Evolutionary conservation across 495 filamentous ascomycete genomes (phyloP).

Genomic region (Lasiosphaeria hispida): DNA sequence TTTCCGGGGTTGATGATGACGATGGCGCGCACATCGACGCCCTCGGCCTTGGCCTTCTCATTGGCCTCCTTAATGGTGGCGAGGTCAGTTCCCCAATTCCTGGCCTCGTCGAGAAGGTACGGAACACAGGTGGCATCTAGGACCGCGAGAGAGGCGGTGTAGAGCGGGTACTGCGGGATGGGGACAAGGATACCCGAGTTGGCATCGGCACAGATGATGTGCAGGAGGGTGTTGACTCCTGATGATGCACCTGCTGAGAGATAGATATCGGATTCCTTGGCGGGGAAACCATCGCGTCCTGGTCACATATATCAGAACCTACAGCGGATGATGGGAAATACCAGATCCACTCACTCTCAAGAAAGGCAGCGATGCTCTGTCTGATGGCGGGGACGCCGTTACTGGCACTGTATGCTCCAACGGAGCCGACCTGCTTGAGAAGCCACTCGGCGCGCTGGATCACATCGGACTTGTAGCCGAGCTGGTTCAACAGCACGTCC

Average conservation of each 20-base stretch:
- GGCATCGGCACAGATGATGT: slow-evolving; percentile 78
- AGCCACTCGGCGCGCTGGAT: slow-evolving; percentile 77
- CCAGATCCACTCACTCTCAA: slow-evolving; percentile 59
- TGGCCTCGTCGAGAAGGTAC: slow-evolving; percentile 84
- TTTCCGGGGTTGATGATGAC: slow-evolving; percentile 98
- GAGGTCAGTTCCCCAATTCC: slow-evolving; percentile 84
- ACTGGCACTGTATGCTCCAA: slow-evolving; percentile 94
- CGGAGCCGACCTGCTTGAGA: slow-evolving; percentile 78
- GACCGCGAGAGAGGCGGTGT: slow-evolving; percentile 87
- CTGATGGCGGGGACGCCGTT: slow-evolving; percentile 82
- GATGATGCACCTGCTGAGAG: slow-evolving; percentile 88
- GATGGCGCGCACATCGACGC: slow-evolving; percentile 83
- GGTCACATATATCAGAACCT: neutral
- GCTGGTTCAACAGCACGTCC: slow-evolving; percentile 60
- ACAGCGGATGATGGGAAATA: neutral
- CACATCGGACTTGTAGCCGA: slow-evolving; percentile 87
- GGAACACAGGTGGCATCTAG: slow-evolving; percentile 85
- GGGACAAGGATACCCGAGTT: slow-evolving; percentile 85
- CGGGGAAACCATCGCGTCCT: slow-evolving; percentile 83
- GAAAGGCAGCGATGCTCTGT: slow-evolving; percentile 86
- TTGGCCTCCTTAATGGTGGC: slow-evolving; percentile 67
- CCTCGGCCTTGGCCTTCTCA: slow-evolving; percentile 66
- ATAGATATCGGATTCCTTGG: slow-evolving; percentile 76
- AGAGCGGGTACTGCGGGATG: slow-evolving; percentile 96
- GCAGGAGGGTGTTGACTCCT: slow-evolving; percentile 88